These are phyloP conservation scores for Vigna radiata DNA, from an alignment of 306 rosid genomes.

Conservation along the genomic window DNA sequence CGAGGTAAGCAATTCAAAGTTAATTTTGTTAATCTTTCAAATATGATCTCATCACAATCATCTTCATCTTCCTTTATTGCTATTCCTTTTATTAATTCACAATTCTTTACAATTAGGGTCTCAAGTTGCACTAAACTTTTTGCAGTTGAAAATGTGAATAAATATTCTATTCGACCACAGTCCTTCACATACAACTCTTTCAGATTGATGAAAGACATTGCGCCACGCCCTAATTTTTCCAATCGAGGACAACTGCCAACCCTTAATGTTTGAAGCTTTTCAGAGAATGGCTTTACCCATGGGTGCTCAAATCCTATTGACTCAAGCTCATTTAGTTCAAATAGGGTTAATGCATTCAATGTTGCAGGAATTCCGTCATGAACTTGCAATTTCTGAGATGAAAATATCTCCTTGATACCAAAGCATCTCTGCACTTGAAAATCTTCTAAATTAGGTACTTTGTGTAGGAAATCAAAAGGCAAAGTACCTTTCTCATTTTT, in stretches of 20 bases:
- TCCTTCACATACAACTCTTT: fast-evolving
- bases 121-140: constrained; percentile 34
- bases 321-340: not conserved
- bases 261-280: not conserved
- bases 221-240: not conserved
- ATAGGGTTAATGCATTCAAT: not conserved
- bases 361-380: not conserved
- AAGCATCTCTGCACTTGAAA: not conserved
- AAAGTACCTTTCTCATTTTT: not conserved
- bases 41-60: not conserved
- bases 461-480: not conserved
- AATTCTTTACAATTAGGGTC: not conserved
- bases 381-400: not conserved
- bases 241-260: not conserved
- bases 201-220: not conserved
- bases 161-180: not conserved
- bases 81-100: constrained; percentile 17
- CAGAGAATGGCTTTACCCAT: constrained; percentile 11
- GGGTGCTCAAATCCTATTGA: constrained; percentile 24
- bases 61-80: constrained; percentile 3
- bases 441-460: not conserved
- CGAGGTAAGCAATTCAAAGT: not conserved
- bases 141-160: constrained; percentile 36
- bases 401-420: not conserved
- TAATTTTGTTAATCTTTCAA: not conserved